A percentile compares a stretch with the other conserved stretches of the same genome.
phyloP scores from a whole-genome alignment of 202 grass and related monocot genomes.

The Digitaria exilis region DNA sequence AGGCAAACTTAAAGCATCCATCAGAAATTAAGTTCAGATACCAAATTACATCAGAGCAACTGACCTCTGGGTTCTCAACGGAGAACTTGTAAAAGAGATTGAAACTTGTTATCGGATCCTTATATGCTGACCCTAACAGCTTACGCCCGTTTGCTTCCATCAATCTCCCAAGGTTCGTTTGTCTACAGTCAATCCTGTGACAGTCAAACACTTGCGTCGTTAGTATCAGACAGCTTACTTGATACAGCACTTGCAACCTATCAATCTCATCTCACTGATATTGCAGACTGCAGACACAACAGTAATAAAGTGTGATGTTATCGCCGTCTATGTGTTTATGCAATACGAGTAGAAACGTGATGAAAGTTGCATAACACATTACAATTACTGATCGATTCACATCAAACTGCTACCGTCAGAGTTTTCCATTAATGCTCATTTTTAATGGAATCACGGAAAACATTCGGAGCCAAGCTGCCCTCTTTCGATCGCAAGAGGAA shows the following conservation, averaged over 20 bases:
- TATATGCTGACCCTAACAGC: conserved; percentile 73
- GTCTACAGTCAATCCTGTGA: conserved; percentile 59
- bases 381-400: too few relatives aligned
- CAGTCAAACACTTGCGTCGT: neutral
- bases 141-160: conserved; percentile 74
- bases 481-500: neutral
- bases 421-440: too few relatives aligned
- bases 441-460: too few relatives aligned
- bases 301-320: neutral
- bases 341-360: too few relatives aligned
- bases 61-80: conserved; percentile 69
- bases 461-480: neutral
- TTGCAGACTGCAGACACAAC: neutral
- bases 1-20: neutral
- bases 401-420: too few relatives aligned
- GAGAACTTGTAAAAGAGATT: conserved; percentile 61
- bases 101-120: conserved; percentile 75
- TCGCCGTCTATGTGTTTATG: too few relatives aligned
- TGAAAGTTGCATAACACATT: too few relatives aligned
- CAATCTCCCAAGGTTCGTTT: conserved; percentile 83
- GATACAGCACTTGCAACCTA: neutral
- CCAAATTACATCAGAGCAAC: neutral
- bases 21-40: neutral
- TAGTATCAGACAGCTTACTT: neutral
- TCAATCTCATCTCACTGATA: neutral